Base-by-base conservation (phyloP, 78 protist genomes). In the Cavenderia fasciculata region DNA sequence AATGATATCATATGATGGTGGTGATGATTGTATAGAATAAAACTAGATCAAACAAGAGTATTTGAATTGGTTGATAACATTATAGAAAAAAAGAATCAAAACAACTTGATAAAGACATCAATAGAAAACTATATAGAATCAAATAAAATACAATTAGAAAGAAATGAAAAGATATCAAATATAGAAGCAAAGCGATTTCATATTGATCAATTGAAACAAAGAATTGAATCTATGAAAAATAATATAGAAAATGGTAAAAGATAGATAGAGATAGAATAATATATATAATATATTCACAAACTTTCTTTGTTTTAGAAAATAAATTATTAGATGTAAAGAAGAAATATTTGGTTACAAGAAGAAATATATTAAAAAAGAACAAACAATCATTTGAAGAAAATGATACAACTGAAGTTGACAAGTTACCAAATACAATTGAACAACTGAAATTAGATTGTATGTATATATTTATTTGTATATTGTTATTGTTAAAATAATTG, bases 281-380 rank as follows among this genome's bases (percentile, higher is more conserved):
- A 33, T 33, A 33, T 59, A 31, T 33, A 7, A 59, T 31, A 59
- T 31, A n/a, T 59, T 14, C 11, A 14, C 21, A 33, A 5, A 27
- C 31, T 3, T 10, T 10, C 31, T 4, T n/a, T 43, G 16, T 12
- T 59, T n/a, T 38, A 51, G 82, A 56, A 25, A 43, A 59, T 43
- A 57, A 62, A 33, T 31, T 23, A 7, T 59, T 74, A 1, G 85
- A 74, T 21, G 71, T n/a, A n/a, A 74, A 40, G 44, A 74, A 74
- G 59, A 56, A 59, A 74, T 74, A 74, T 74, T 27, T 74, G 4
- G 43, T 54, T 25, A 44, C 69, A 43, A 74, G 85, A 74, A 56
- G 85, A 46, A 34, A 27, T 40, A 6, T 18, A 18, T 44, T 74
- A 29, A 74, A 74, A 59, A 54, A 36, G 52, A 74, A 59, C 59